Conservation (phyloP, 345 rosid genomes). For the Cochlearia excelsa region DNA sequence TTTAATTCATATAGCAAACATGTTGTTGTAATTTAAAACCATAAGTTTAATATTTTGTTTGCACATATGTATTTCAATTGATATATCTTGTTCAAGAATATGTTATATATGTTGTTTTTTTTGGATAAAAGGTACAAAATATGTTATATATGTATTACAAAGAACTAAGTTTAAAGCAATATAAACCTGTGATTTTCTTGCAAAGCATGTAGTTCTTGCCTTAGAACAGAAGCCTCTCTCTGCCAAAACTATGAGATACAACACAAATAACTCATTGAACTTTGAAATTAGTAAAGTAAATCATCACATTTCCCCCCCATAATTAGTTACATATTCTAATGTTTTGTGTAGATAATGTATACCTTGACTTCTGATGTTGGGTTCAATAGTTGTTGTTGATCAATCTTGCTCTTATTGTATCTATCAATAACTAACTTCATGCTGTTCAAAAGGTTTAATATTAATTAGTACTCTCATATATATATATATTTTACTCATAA, state of each 20-base stretch:
- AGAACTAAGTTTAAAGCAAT: constrained; percentile 2
- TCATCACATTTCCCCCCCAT: background rate
- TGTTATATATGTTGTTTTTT: too few species aligned
- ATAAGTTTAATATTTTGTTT: background rate
- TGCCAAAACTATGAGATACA: constrained; percentile 55
- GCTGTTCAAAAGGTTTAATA: constrained; percentile 42
- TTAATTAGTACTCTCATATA: constrained; percentile 10
- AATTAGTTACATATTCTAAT: background rate
- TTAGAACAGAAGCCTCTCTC: constrained; percentile 53
- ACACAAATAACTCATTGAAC: constrained; percentile 17
- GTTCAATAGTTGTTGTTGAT: constrained; percentile 48
- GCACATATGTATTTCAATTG: background rate
- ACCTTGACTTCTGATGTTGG: constrained; percentile 73
- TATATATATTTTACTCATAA: constrained; percentile 9
- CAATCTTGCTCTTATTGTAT: constrained; percentile 60
- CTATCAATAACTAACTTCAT: constrained; percentile 63
- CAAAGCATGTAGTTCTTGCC: constrained; percentile 61
- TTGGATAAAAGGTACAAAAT: too few species aligned
- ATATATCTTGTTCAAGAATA: too few species aligned
- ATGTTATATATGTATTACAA: too few species aligned
- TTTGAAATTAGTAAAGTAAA: background rate
- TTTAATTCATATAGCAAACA: constrained; percentile 16
- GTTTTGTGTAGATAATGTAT: constrained; percentile 4
- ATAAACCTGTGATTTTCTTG: constrained; percentile 58
- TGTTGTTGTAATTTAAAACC: background rate